Evolutionary conservation across 345 rosid species (phyloP).

Genomic region (Hypericum androsaemum): DNA sequence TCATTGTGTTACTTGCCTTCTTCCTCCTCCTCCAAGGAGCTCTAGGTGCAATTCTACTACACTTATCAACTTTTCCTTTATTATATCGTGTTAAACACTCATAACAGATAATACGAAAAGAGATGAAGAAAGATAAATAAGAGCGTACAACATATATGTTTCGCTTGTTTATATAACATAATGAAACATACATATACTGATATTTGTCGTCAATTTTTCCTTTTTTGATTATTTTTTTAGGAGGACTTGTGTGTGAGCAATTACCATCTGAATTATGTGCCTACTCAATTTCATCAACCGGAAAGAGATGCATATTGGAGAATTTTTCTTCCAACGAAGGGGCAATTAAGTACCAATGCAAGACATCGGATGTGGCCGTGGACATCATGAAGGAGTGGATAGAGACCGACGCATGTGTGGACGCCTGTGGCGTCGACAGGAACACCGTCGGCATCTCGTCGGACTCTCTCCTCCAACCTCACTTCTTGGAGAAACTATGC

Average conservation of each 20-base stretch:
- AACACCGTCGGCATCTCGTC: slow-evolving; percentile 23
- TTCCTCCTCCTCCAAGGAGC: slow-evolving; percentile 22
- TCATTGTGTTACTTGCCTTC: slow-evolving; percentile 15
- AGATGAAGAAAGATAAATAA: too few relatives aligned
- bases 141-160: background rate
- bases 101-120: too few relatives aligned
- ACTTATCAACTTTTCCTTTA: background rate
- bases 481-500: slow-evolving; percentile 25
- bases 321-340: slow-evolving; percentile 7
- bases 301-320: slow-evolving; percentile 30
- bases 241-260: slow-evolving; percentile 28
- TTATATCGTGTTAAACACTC: too few relatives aligned
- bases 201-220: background rate
- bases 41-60: slow-evolving; percentile 12
- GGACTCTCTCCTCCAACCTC: slow-evolving; percentile 20
- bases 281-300: slow-evolving; percentile 19
- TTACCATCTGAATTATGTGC: slow-evolving; percentile 17
- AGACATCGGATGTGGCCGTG: slow-evolving; percentile 21
- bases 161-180: background rate
- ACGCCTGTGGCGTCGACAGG: slow-evolving; percentile 20
- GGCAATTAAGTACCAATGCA: slow-evolving; percentile 17
- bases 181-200: background rate
- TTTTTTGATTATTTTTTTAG: slow-evolving; percentile 2
- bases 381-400: slow-evolving; percentile 13
- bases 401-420: slow-evolving; percentile 21